Evolutionary conservation across 306 rosid species (phyloP), one percentile per base, ranked within the genome.

Genomic region (Pueraria montana): DNA sequence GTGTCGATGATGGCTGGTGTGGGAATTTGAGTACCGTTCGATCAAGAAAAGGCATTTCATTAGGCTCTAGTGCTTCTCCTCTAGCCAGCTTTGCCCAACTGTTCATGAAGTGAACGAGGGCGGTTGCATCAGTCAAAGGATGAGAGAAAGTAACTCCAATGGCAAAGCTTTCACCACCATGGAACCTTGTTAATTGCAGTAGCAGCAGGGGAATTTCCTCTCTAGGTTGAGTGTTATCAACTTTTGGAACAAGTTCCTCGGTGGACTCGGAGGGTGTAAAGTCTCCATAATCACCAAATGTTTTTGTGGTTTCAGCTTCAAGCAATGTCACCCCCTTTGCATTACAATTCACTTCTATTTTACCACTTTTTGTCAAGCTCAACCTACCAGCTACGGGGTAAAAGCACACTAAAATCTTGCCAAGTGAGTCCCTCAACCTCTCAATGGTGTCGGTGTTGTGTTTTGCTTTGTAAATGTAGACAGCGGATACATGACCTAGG

Each of bases 361-460:
- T 10, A 2, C 77, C 81, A 4, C 36, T 38, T 65, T 24, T 9
- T 32, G 43, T 65, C 23, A 34, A 26, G 7, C 17, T 49, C 16
- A 72, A 32, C 10, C 77, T 61, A 3, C 87, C 87, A 9, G 84
- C 87, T 4, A 79, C 0, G 3, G 84, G 87, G 14, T 84, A 78
- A n/a, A 78, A 84, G 64, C 40, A 61, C 0, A 72, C 83, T 24
- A 84, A 17, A 5, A 78, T 56, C 14, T 74, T 32, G 71, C 72
- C 30, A 1, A 84, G 77, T 0, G 87, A 78, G 26, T 52, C 21
- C 18, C 21, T 79, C 83, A 79, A 10, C 17, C 45, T 84, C 59
- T 72, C 30, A 56, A 56, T 21, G 16, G 30, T 21, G 64, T 20
- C 2, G 2, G 8, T 17, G 7, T 56, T 10, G 2, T 56, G 30